These are phyloP conservation scores for Rosa persica DNA, from an alignment of 306 rosid species.

Conservation along the genomic window DNA sequence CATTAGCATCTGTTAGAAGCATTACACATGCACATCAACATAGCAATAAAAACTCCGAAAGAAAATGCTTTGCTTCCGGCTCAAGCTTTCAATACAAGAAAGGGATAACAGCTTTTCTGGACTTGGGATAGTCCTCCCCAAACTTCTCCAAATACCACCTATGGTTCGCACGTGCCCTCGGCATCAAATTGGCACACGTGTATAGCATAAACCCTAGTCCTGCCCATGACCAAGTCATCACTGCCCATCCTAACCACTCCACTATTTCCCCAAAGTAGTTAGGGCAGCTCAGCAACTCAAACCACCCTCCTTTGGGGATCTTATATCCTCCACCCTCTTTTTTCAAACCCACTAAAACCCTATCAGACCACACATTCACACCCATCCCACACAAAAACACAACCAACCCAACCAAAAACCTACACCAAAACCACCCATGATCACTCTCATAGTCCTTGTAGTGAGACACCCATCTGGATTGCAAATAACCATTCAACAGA, in stretches of 20 bases:
- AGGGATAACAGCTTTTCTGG: constrained; percentile 71
- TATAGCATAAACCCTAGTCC: constrained; percentile 62
- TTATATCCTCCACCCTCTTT: constrained; percentile 60
- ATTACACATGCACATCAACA: neutral
- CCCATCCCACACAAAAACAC: constrained; percentile 57
- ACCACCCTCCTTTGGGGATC: constrained; percentile 67
- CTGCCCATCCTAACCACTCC: constrained; percentile 87
- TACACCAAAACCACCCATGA: constrained; percentile 48
- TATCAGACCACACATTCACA: constrained; percentile 64
- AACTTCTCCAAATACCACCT: constrained; percentile 81
- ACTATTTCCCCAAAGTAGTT: constrained; percentile 74
- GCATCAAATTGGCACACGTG: constrained; percentile 79
- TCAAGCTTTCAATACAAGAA: constrained; percentile 54
- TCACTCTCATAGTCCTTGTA: constrained; percentile 39
- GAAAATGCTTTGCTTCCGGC: too few relatives aligned
- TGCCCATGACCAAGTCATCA: constrained; percentile 76
- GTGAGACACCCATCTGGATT: constrained; percentile 62
- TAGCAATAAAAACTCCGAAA: neutral
- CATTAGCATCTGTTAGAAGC: neutral
- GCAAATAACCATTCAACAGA: constrained; percentile 58
- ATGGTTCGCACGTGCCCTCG: constrained; percentile 70
- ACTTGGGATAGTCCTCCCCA: constrained; percentile 72
- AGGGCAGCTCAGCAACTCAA: constrained; percentile 74
- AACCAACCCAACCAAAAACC: constrained; percentile 35
- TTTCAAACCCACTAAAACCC: constrained; percentile 57